Evolutionary conservation across 352 stramenopile genomes (phyloP).

Genomic region (Pythium dissotocum): DNA sequence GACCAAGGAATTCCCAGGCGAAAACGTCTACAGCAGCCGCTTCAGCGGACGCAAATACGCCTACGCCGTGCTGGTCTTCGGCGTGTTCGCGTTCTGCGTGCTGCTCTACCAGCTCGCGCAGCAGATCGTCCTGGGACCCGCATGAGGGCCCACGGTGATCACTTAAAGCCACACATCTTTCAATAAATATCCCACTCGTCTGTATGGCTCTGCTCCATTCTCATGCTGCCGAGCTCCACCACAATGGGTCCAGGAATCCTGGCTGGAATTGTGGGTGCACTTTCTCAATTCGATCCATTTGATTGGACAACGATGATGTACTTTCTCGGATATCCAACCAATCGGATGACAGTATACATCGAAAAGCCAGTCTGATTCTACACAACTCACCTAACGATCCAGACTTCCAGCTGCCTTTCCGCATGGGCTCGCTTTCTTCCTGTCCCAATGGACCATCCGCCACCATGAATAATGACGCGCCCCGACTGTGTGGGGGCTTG

Average conservation of each 20-base stretch:
- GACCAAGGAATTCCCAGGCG: conserved; percentile 42
- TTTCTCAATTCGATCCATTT: background rate
- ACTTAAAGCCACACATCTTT: no score
- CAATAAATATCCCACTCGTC: no score
- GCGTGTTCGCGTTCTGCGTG: conserved; percentile 54
- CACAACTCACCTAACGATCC: background rate
- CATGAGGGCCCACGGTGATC: background rate
- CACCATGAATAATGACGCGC: no score
- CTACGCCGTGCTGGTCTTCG: conserved; percentile 69
- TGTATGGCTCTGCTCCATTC: no score
- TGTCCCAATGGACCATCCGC: no score
- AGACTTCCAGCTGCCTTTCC: background rate
- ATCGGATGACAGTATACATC: background rate
- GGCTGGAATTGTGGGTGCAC: background rate
- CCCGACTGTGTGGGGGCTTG: no score
- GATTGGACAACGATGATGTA: background rate
- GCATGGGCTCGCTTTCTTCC: background rate
- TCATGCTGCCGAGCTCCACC: no score
- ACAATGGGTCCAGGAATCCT: background rate
- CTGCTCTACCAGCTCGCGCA: conserved; percentile 61
- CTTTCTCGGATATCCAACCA: background rate
- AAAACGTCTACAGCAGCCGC: conserved; percentile 62
- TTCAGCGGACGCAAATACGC: conserved; percentile 63
- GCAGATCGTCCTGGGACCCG: conserved; percentile 31
- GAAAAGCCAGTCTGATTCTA: background rate